phyloP scores from a whole-genome alignment of 495 filamentous ascomycete species.

The Podospora pseudoanserina region DNA sequence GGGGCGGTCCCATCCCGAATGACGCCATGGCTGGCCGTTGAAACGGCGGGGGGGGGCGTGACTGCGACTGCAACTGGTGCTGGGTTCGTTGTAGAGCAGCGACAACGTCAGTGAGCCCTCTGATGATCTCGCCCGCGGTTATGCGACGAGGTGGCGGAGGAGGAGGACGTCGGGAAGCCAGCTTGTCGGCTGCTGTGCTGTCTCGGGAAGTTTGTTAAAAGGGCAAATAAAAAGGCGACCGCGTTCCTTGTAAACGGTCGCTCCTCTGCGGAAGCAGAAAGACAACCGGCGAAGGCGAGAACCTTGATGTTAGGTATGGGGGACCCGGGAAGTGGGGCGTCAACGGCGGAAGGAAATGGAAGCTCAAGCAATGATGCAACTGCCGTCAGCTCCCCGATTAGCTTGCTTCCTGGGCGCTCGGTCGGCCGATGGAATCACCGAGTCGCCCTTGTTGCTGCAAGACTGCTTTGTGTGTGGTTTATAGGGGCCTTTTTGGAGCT shows the following conservation, averaged over 20 bases:
- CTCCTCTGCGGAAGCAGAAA: neutral
- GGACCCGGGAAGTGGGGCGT: too few relatives aligned
- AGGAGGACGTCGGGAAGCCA: constrained; percentile 16
- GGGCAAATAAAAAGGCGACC: neutral
- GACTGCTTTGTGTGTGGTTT: neutral
- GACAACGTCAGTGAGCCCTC: constrained; percentile 11
- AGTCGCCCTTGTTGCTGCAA: neutral
- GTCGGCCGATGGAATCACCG: neutral
- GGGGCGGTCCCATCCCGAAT: neutral
- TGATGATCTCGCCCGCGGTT: neutral
- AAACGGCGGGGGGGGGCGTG: constrained; percentile 30
- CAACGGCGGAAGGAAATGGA: neutral
- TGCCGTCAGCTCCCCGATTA: neutral
- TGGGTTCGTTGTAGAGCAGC: constrained; percentile 8
- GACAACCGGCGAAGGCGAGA: neutral
- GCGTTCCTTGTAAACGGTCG: neutral
- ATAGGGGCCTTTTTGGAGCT: neutral
- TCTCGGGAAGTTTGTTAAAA: neutral
- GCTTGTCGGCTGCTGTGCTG: neutral
- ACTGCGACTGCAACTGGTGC: constrained; percentile 4
- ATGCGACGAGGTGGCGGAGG: neutral
- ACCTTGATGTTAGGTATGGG: neutral
- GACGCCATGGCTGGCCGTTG: constrained; percentile 40
- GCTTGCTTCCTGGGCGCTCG: neutral
- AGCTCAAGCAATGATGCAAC: neutral